Conservation (phyloP, 2,329 filamentous ascomycete species). For the Immersiporthe knoxdaviesiana region DNA sequence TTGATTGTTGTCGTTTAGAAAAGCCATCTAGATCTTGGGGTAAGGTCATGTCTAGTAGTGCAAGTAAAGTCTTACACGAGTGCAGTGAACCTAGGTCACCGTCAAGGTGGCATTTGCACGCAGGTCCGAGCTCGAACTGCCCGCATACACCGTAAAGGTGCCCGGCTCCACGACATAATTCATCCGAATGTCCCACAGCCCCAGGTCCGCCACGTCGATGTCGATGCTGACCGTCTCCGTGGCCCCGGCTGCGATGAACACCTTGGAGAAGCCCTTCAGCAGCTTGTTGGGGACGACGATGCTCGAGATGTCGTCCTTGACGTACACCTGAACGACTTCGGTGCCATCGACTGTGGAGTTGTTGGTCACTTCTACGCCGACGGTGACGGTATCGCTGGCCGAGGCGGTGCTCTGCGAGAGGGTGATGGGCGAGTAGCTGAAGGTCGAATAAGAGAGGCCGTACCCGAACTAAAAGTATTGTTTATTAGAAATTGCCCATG, state of each 20-base stretch:
- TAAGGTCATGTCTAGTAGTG: neutral
- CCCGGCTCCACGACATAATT: conserved; percentile 75
- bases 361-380: conserved; percentile 66
- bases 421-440: conserved; percentile 59
- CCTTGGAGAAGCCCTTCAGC: conserved; percentile 71
- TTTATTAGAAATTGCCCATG: neutral
- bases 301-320: conserved; percentile 63
- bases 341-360: conserved; percentile 58
- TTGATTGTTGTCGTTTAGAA: neutral
- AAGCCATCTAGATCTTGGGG: neutral
- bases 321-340: conserved; percentile 71
- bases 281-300: conserved; percentile 67
- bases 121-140: conserved; percentile 61
- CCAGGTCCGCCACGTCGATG: conserved; percentile 59
- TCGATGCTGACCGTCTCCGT: conserved; percentile 57
- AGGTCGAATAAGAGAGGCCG: conserved; percentile 67
- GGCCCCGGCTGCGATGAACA: conserved; percentile 61
- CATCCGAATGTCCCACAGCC: conserved; percentile 64
- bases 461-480: conserved; percentile 63
- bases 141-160: conserved; percentile 65
- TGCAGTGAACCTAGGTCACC: conserved; percentile 41
- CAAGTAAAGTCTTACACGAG: no score
- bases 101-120: conserved; percentile 60
- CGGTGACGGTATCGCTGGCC: conserved; percentile 57
- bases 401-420: conserved; percentile 53